phyloP scores from a whole-genome alignment of 495 filamentous ascomycete genomes.

The Pseudoneurospora amorphoporcata region DNA sequence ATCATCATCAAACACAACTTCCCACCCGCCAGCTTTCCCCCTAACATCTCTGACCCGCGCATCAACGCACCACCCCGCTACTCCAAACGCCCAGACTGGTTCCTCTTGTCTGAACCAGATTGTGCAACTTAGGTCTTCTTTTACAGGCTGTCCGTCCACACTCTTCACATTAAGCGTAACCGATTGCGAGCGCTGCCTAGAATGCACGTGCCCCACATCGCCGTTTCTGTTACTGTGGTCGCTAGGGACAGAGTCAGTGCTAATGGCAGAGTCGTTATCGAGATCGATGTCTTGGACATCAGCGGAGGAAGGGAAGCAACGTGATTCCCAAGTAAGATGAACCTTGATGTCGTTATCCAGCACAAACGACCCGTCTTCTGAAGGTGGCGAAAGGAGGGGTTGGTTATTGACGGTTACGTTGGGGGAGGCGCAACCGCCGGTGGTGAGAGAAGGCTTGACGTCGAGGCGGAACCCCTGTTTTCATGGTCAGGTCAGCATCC shows the following conservation, averaged over 20 bases:
- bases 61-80: not conserved
- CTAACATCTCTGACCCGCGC: not conserved
- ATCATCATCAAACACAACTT: not conserved
- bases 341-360: constrained; percentile 18
- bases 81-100: not conserved
- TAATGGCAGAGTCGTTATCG: constrained; percentile 26
- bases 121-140: not conserved
- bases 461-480: constrained; percentile 18
- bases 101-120: not conserved
- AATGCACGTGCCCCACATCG: not conserved
- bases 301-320: constrained; percentile 32
- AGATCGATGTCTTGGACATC: constrained; percentile 32
- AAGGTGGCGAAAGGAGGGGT: constrained; percentile 14
- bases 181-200: not conserved
- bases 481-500: not conserved
- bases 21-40: not conserved
- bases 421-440: constrained; percentile 21
- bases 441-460: constrained; percentile 15
- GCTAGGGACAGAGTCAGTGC: not conserved
- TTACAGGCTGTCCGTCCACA: not conserved
- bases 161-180: not conserved
- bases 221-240: not conserved
- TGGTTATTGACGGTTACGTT: constrained; percentile 28
- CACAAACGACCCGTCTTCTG: constrained; percentile 20
- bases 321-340: constrained; percentile 34